Conservation (phyloP, 768 basidiomycete species). For the Boletus pseudo-olivaceus region DNA sequence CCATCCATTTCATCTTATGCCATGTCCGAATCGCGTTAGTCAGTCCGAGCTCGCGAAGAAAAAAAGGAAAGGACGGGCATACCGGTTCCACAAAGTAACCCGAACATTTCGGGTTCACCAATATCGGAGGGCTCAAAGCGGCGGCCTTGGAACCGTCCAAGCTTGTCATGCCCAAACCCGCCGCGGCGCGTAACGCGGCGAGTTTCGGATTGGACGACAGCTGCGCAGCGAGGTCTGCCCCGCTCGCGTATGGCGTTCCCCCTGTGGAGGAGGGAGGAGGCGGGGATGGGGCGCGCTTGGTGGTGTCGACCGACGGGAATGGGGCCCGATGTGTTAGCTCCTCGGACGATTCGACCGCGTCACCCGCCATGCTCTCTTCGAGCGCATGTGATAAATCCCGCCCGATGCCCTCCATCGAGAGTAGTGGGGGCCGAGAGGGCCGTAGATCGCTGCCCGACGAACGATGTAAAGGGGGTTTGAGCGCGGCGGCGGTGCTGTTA, state of each 20-base stretch:
- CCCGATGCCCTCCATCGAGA: conserved; percentile 33
- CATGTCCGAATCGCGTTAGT: not conserved
- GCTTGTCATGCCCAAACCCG: conserved; percentile 28
- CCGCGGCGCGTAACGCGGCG: conserved; percentile 40
- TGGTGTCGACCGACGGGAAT: not conserved
- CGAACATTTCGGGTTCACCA: conserved; percentile 82
- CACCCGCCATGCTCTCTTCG: conserved; percentile 16
- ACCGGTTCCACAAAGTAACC: conserved; percentile 98
- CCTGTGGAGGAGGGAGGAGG: not conserved
- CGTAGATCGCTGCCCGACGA: conserved; percentile 7
- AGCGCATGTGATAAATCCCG: conserved; percentile 31
- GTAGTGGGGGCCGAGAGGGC: conserved; percentile 11
- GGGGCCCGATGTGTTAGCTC: not conserved
- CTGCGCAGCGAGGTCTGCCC: conserved; percentile 42
- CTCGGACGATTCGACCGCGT: not conserved
- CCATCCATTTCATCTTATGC: conserved; percentile 95
- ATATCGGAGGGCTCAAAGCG: conserved; percentile 53
- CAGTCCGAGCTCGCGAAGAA: not conserved
- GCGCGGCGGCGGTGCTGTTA: not conserved
- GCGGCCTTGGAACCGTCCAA: conserved; percentile 15
- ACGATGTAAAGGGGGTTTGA: conserved; percentile 7
- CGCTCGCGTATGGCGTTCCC: conserved; percentile 9
- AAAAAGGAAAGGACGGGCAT: not conserved
- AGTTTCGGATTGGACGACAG: conserved; percentile 46
- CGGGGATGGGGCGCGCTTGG: conserved; percentile 4